Conservation (phyloP, 352 stramenopile genomes). For the Pythium scleroteichum region DNA sequence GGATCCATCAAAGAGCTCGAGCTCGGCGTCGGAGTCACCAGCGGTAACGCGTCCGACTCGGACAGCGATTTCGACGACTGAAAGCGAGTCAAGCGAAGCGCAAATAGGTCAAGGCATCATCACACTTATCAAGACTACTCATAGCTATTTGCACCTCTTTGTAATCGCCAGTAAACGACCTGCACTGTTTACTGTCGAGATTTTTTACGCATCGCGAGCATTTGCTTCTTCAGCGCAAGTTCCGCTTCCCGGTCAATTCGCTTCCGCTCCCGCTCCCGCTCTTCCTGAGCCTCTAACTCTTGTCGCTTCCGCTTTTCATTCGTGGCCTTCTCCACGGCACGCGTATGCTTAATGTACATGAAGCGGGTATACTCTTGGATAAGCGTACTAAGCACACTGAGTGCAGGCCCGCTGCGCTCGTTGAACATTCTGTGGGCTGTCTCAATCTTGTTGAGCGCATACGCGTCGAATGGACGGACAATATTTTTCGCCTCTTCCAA, state of each 20-base stretch:
- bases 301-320: slow-evolving; percentile 72
- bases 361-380: slow-evolving; percentile 86
- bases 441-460: slow-evolving; percentile 68
- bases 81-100: neutral
- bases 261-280: slow-evolving; percentile 64
- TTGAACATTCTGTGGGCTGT: slow-evolving; percentile 59
- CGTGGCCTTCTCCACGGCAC: slow-evolving; percentile 65
- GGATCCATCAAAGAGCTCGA: slow-evolving; percentile 75
- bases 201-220: slow-evolving; percentile 81
- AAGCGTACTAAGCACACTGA: slow-evolving; percentile 69
- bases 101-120: too few species aligned
- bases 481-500: slow-evolving; percentile 68
- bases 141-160: neutral
- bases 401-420: slow-evolving; percentile 52
- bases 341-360: slow-evolving; percentile 82
- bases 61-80: slow-evolving; percentile 86
- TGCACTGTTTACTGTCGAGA: slow-evolving; percentile 33
- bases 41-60: slow-evolving; percentile 70
- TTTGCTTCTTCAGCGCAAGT: slow-evolving; percentile 71
- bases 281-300: slow-evolving; percentile 59
- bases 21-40: slow-evolving; percentile 58
- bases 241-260: slow-evolving; percentile 69
- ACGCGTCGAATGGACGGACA: slow-evolving; percentile 68
- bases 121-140: neutral
- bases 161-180: neutral